Evolutionary conservation across 805 yeast genomes (phyloP).

Genomic region (Pichia cephalocereana): DNA sequence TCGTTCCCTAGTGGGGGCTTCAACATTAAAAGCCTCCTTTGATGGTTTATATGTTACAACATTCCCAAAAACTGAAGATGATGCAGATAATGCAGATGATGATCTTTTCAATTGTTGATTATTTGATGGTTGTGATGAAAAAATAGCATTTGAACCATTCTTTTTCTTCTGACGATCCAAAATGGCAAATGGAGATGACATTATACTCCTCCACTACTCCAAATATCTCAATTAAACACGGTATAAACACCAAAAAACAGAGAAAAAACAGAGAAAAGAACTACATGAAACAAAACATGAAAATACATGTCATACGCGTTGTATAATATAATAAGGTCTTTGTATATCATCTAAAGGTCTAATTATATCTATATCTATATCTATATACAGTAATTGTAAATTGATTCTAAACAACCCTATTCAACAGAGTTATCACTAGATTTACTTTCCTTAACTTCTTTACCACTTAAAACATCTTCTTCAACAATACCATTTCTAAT

Average conservation of each 20-base stretch:
- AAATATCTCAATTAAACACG: background rate
- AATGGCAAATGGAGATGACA: constrained; percentile 11
- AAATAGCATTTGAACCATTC: background rate
- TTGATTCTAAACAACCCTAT: background rate
- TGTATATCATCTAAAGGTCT: no score
- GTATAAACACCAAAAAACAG: background rate
- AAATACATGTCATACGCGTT: no score
- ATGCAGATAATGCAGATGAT: background rate
- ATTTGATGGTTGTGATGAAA: background rate
- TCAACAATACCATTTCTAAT: constrained; percentile 63
- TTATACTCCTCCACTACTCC: background rate
- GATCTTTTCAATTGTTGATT: background rate
- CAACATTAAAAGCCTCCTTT: background rate
- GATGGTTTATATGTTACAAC: background rate
- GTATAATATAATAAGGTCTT: no score
- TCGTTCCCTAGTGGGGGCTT: background rate
- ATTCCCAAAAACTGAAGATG: background rate
- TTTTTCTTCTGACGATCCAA: constrained; percentile 6
- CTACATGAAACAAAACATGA: no score
- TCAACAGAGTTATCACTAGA: background rate
- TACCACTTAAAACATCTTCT: constrained; percentile 3
- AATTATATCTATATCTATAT: no score
- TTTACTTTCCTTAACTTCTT: background rate
- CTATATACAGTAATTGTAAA: no score
- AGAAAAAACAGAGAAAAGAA: background rate